Conservation (phyloP, 129 eudicot genomes). For the Lactuca sativa region DNA sequence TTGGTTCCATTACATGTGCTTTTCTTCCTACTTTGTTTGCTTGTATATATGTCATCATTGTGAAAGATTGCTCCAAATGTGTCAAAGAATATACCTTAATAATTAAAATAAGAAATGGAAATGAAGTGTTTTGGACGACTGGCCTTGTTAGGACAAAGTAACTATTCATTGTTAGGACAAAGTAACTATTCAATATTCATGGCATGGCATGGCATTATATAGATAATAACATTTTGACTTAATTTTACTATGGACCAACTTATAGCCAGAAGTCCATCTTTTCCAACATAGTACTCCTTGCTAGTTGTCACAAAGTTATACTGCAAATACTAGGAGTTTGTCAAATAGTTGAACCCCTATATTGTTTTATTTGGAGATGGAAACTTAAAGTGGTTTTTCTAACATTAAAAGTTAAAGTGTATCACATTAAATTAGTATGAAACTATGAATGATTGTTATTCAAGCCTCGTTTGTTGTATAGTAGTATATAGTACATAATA, state of each 20-base stretch:
- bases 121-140: conserved; percentile 16
- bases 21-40: conserved; percentile 37
- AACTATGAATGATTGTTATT: too few relatives aligned
- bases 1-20: conserved; percentile 28
- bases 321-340: too few relatives aligned
- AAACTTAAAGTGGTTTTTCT: too few relatives aligned
- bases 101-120: conserved; percentile 8
- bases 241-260: neutral
- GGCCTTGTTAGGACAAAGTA: neutral
- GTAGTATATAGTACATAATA: neutral
- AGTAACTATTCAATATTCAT: neutral
- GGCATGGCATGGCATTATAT: too few relatives aligned
- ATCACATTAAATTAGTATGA: too few relatives aligned
- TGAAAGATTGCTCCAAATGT: conserved; percentile 17
- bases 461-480: neutral
- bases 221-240: neutral
- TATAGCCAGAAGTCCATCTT: neutral
- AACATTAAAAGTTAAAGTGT: too few relatives aligned
- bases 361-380: too few relatives aligned
- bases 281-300: neutral
- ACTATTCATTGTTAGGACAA: neutral
- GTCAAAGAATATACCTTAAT: conserved; percentile 15
- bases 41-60: conserved; percentile 24
- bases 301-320: neutral
- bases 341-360: too few relatives aligned